Evolutionary conservation across 164 flowering plant genomes (phyloP).

Genomic region (Dillenia suffruticosa): DNA sequence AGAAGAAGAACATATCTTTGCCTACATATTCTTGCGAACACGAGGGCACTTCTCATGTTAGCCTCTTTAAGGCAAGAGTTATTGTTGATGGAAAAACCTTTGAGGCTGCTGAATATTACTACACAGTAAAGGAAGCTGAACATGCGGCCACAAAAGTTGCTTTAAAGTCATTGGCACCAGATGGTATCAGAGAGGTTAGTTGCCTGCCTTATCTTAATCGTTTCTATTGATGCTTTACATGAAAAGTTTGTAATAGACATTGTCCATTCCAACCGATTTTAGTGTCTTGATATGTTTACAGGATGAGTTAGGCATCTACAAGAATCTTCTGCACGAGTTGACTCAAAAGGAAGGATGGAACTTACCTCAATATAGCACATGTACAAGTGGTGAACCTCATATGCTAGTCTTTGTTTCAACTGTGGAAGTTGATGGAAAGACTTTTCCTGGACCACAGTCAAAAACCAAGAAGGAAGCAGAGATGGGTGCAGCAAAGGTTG

Average conservation of each 20-base stretch:
- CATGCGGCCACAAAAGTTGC: conserved; percentile 76
- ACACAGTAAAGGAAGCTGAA: conserved; percentile 66
- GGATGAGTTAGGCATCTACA: conserved; percentile 39
- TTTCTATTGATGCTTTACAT: conserved; percentile 3
- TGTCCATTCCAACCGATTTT: too few species aligned
- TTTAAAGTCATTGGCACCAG: conserved; percentile 35
- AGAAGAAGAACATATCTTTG: conserved; percentile 31
- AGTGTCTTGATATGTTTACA: conserved; percentile 13
- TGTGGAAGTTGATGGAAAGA: conserved; percentile 44
- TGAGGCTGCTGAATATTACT: conserved; percentile 36
- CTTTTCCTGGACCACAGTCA: conserved; percentile 38
- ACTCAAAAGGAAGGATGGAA: conserved; percentile 39
- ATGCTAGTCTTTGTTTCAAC: conserved; percentile 27
- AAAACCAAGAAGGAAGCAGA: conserved; percentile 60
- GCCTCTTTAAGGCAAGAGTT: conserved; percentile 61
- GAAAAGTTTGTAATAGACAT: background rate
- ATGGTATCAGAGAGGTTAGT: conserved; percentile 45
- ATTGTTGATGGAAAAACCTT: conserved; percentile 50
- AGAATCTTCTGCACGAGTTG: conserved; percentile 58
- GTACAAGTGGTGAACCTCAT: conserved; percentile 30
- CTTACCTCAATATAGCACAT: conserved; percentile 45
- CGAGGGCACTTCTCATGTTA: conserved; percentile 61
- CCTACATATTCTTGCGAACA: conserved; percentile 47
- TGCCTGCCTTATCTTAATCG: background rate
- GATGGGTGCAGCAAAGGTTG: conserved; percentile 52